A percentile compares a stretch with the other conserved stretches of the same genome.
Conservation (phyloP, 306 rosid genomes). For the Cajanus cajan region DNA sequence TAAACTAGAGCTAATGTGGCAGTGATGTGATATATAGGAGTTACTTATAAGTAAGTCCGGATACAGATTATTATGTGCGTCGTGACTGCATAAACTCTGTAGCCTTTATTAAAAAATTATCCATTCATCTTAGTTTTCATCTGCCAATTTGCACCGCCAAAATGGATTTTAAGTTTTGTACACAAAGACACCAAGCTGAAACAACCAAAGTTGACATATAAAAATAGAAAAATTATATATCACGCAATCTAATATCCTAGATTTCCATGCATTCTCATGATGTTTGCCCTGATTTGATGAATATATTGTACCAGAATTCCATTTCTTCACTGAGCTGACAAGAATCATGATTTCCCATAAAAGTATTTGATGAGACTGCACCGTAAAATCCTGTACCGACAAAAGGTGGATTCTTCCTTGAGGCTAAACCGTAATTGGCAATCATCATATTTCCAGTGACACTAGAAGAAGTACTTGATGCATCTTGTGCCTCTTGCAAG, state of each 20-base stretch:
- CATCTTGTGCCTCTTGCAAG: conserved; percentile 17
- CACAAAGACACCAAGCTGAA: conserved; percentile 29
- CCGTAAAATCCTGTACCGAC: not conserved
- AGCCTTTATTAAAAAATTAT: not conserved
- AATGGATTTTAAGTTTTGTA: not conserved
- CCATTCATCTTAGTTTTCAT: not conserved
- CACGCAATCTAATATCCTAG: not conserved
- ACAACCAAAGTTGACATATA: conserved; percentile 6
- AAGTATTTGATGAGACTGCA: conserved; percentile 22
- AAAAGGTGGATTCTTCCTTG: conserved; percentile 1
- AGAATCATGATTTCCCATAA: conserved; percentile 19
- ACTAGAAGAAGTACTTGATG: conserved; percentile 21
- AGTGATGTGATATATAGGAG: too few species aligned
- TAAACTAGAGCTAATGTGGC: too few species aligned
- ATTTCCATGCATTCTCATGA: conserved; percentile 16
- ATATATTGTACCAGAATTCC: conserved; percentile 55
- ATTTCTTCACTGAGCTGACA: conserved; percentile 46
- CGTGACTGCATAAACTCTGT: not conserved
- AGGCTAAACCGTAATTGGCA: conserved; percentile 10
- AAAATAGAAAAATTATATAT: not conserved
- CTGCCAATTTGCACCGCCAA: not conserved
- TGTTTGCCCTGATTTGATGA: conserved; percentile 40
- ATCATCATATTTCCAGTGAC: not conserved
- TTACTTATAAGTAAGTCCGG: too few species aligned
- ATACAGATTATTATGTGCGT: too few species aligned